phyloP scores from a whole-genome alignment of 1,139 yeast species.

The Candida sp. region DNA sequence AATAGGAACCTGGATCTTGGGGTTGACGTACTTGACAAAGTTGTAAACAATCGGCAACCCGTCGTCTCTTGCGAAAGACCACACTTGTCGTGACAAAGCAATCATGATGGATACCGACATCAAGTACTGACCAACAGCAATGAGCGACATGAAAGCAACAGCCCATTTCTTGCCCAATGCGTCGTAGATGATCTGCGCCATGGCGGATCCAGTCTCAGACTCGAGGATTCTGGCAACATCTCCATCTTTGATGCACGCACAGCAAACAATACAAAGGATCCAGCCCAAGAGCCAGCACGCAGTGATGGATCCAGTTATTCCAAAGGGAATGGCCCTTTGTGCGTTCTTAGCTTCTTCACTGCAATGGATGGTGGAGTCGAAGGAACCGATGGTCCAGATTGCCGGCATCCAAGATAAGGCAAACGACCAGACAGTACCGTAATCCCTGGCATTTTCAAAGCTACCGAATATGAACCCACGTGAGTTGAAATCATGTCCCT shows the following conservation, averaged over 20 bases:
- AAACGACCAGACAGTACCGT: constrained; percentile 74
- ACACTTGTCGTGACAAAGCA: constrained; percentile 43
- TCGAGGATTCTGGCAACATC: constrained; percentile 49
- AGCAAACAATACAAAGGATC: constrained; percentile 55
- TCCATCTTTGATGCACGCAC: constrained; percentile 56
- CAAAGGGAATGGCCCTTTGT: constrained; percentile 67
- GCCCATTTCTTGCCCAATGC: constrained; percentile 76
- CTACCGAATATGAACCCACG: constrained; percentile 57
- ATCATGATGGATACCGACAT: constrained; percentile 56
- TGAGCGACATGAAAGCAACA: constrained; percentile 62
- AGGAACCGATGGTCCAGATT: constrained; percentile 69
- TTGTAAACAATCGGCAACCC: constrained; percentile 46
- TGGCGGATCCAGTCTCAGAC: constrained; percentile 54
- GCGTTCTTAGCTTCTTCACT: constrained; percentile 76
- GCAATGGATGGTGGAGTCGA: constrained; percentile 76
- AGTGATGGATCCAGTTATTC: constrained; percentile 52
- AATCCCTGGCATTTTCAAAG: constrained; percentile 55
- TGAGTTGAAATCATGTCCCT: constrained; percentile 30
- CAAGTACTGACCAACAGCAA: constrained; percentile 63
- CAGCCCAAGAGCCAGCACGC: constrained; percentile 68
- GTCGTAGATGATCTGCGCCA: constrained; percentile 71
- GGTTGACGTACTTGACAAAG: constrained; percentile 56
- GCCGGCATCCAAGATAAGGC: constrained; percentile 67
- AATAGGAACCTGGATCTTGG: constrained; percentile 56
- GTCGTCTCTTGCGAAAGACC: constrained; percentile 46